Conservation (phyloP, 768 basidiomycete species). For the Macrolepiota fuliginosa region DNA sequence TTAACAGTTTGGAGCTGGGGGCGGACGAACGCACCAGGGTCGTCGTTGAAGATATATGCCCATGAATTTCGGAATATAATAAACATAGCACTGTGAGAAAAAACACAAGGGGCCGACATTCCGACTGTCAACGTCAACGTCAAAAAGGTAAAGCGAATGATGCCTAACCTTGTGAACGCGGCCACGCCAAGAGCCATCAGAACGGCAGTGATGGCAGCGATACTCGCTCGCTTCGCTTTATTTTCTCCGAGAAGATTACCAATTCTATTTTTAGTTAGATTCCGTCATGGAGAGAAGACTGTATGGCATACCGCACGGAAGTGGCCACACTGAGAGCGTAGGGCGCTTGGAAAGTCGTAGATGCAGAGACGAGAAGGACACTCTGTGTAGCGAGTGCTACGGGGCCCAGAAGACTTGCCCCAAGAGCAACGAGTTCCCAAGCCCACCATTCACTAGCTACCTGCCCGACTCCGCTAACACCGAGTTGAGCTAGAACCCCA, state of each 20-base stretch:
- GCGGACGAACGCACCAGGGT: constrained; percentile 41
- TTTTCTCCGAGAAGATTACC: constrained; percentile 88
- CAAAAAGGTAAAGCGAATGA: constrained; percentile 6
- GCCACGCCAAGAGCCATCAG: constrained; percentile 66
- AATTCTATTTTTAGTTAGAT: constrained; percentile 42
- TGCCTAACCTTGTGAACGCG: constrained; percentile 55
- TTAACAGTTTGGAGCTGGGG: background rate
- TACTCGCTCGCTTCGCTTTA: constrained; percentile 68
- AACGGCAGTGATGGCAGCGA: constrained; percentile 65
- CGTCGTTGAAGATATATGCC: constrained; percentile 74
- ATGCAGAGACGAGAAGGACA: constrained; percentile 73
- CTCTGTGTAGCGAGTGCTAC: constrained; percentile 85
- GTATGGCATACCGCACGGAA: constrained; percentile 65
- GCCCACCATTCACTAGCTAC: constrained; percentile 96
- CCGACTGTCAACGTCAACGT: background rate
- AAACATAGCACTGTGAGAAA: constrained; percentile 44
- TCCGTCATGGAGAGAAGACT: too few species aligned
- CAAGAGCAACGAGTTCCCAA: constrained; percentile 81
- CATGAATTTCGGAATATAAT: constrained; percentile 61
- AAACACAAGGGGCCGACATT: too few species aligned
- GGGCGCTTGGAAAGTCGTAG: constrained; percentile 79
- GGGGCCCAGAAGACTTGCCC: constrained; percentile 67
- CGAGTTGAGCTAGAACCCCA: constrained; percentile 68
- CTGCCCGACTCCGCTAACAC: constrained; percentile 83
- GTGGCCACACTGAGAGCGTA: constrained; percentile 80